Percentiles rank a stretch among this genome's conserved stretches.
Conservation (phyloP, 257 asterid genomes). For the Przewalskia tangutica region DNA sequence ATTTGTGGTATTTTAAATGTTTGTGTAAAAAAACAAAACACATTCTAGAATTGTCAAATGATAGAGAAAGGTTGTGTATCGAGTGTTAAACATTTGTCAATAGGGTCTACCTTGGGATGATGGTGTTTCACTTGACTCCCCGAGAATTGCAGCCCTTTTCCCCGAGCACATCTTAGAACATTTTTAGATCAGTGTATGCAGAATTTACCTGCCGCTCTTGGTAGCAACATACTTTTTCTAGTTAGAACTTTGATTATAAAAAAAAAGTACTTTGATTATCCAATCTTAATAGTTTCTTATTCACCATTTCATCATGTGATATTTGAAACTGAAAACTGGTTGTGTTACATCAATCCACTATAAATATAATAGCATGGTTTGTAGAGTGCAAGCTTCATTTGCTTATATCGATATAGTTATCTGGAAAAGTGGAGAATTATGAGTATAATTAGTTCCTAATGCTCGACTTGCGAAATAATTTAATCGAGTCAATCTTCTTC, state of each 20-base stretch:
- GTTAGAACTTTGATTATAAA: neutral
- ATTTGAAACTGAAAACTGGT: neutral
- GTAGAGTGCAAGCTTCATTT: neutral
- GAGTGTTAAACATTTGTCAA: neutral
- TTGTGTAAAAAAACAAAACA: neutral
- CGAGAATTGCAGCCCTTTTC: neutral
- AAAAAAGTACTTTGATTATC: neutral
- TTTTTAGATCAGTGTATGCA: neutral
- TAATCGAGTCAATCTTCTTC: neutral
- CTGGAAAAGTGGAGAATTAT: neutral
- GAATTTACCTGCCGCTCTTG: neutral
- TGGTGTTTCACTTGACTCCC: neutral
- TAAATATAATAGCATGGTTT: neutral
- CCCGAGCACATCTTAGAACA: neutral
- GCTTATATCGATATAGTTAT: neutral
- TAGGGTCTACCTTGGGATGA: neutral
- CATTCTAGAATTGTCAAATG: neutral
- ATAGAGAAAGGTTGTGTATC: neutral
- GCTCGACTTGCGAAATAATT: neutral
- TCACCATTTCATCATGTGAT: neutral
- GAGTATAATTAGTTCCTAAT: neutral
- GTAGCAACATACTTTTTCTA: neutral
- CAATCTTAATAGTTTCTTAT: neutral
- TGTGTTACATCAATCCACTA: neutral
- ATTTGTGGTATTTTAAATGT: neutral